Evolutionary conservation across 768 basidiomycete genomes (phyloP).

Genomic region (Hygrocybe punicea): DNA sequence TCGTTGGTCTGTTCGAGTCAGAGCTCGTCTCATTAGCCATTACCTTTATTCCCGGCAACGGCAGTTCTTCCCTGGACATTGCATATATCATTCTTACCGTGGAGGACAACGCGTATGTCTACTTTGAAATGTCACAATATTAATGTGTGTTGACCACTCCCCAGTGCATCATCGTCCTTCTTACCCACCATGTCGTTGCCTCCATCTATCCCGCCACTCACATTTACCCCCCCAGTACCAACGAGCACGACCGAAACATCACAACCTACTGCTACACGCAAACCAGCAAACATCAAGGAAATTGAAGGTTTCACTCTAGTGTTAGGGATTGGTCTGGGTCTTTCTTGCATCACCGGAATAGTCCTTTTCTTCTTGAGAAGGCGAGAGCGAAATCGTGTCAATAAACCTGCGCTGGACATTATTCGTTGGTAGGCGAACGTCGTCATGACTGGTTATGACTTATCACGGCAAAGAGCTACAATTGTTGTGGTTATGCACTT

Average conservation of each 20-base stretch:
- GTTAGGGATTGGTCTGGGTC: constrained; percentile 29
- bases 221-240: neutral
- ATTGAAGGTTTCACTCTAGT: constrained; percentile 27
- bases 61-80: constrained; percentile 35
- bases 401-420: neutral
- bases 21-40: constrained; percentile 43
- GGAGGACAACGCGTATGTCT: constrained; percentile 35
- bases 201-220: neutral
- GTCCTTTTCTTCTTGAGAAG: constrained; percentile 20
- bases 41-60: constrained; percentile 33
- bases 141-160: neutral
- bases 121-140: neutral
- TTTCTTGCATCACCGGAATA: constrained; percentile 20
- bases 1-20: constrained; percentile 40
- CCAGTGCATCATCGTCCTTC: constrained; percentile 3
- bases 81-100: constrained; percentile 38
- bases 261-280: constrained; percentile 10
- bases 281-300: constrained; percentile 5
- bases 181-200: constrained; percentile 4
- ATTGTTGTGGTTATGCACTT: no score
- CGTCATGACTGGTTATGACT: neutral
- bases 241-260: constrained; percentile 14
- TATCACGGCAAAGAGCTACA: no score
- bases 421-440: neutral
- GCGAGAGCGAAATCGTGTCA: constrained; percentile 18